Evolutionary conservation across 768 basidiomycete genomes (phyloP).

Genomic region (Pholiota molesta): DNA sequence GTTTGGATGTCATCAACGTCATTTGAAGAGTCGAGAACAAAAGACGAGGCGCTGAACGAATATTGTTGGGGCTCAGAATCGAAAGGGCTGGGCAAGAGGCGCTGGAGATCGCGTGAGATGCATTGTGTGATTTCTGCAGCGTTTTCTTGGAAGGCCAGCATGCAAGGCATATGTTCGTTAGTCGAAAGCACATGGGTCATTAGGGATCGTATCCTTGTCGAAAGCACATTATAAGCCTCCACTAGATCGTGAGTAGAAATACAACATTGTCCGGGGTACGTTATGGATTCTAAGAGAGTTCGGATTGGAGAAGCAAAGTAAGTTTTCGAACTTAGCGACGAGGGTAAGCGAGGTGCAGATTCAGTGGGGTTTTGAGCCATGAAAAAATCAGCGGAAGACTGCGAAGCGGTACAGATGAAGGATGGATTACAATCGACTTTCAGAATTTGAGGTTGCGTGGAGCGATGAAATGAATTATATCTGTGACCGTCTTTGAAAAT

Average conservation of each 20-base stretch:
- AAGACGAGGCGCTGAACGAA: constrained; percentile 21
- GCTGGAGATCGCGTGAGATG: constrained; percentile 55
- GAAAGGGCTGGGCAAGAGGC: constrained; percentile 40
- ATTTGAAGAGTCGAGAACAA: constrained; percentile 17
- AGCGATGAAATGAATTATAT: neutral
- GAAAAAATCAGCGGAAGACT: neutral
- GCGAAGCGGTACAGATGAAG: too few species aligned
- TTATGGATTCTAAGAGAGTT: constrained; percentile 49
- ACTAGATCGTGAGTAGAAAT: constrained; percentile 57
- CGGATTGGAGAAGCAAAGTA: constrained; percentile 47
- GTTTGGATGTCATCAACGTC: constrained; percentile 41
- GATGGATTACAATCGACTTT: neutral
- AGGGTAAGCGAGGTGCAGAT: neutral
- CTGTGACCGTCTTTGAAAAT: neutral
- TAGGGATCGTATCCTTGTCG: constrained; percentile 42
- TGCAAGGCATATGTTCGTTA: constrained; percentile 21
- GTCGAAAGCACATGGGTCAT: constrained; percentile 17
- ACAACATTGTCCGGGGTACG: constrained; percentile 34
- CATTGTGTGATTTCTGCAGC: constrained; percentile 39
- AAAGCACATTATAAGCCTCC: constrained; percentile 63
- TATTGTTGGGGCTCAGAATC: constrained; percentile 18
- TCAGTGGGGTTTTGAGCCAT: neutral
- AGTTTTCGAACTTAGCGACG: neutral
- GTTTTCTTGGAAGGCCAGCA: constrained; percentile 34
- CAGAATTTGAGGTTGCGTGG: neutral